Evolutionary conservation across 768 basidiomycete species (phyloP).

Genomic region (Exsudoporus frostii): DNA sequence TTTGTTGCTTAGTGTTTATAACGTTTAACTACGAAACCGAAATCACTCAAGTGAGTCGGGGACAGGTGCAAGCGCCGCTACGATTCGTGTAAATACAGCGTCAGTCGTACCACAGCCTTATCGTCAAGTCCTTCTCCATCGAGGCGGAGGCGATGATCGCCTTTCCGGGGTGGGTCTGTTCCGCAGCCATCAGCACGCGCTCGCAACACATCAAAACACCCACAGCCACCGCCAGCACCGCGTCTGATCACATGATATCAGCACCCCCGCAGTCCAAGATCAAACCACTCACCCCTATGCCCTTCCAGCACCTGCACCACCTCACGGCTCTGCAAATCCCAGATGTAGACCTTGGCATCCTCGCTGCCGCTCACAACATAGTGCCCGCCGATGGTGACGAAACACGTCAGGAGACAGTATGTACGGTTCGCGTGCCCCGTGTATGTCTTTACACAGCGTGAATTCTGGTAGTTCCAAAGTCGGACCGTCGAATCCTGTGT

Average conservation of each 20-base stretch:
- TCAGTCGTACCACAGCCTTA: conserved; percentile 73
- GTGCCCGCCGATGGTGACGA: conserved; percentile 53
- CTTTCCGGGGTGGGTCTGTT: conserved; percentile 71
- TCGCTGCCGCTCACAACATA: conserved; percentile 89
- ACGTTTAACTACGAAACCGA: no score
- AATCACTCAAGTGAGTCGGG: no score
- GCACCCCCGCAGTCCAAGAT: background rate
- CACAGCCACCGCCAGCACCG: conserved; percentile 78
- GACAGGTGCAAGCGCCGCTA: no score
- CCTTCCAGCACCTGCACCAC: conserved; percentile 73
- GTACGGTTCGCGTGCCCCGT: conserved; percentile 83
- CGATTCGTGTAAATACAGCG: no score
- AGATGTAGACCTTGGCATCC: conserved; percentile 83
- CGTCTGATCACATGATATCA: conserved; percentile 31
- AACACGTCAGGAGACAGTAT: conserved; percentile 73
- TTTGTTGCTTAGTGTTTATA: no score
- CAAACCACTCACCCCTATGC: conserved; percentile 60
- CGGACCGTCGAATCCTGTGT: conserved; percentile 95
- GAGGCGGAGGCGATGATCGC: conserved; percentile 84
- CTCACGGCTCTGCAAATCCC: conserved; percentile 83
- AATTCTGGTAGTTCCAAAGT: conserved; percentile 91
- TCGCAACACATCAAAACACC: conserved; percentile 23
- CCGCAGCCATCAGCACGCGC: conserved; percentile 7
- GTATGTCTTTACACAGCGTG: conserved; percentile 91
- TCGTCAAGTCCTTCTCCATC: conserved; percentile 84